Conservation (phyloP, 1,284 basidiomycete genomes). For the Vanrija sp. region DNA sequence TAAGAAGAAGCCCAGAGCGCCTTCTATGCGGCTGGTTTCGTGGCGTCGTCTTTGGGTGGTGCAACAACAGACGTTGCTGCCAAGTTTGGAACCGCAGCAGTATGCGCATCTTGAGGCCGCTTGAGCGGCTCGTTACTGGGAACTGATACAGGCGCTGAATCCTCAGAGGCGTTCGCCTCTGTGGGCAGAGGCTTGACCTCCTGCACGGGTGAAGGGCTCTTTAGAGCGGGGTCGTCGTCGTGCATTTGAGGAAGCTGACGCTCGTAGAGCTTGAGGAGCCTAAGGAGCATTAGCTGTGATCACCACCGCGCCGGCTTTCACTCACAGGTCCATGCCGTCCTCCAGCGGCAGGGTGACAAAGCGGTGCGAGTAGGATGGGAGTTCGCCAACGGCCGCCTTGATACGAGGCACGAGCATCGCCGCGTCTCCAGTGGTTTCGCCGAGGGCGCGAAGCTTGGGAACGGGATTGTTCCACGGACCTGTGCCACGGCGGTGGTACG, state of each 20-base stretch:
- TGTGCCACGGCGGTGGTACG: conserved; percentile 17
- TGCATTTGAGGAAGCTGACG: conserved; percentile 57
- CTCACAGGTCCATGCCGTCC: conserved; percentile 71
- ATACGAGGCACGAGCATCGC: conserved; percentile 69
- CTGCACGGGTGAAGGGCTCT: not conserved
- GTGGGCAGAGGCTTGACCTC: too few relatives aligned
- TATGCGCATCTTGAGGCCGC: too few relatives aligned
- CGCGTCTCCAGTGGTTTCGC: conserved; percentile 79
- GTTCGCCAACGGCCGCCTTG: conserved; percentile 70
- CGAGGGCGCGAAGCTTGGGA: conserved; percentile 71
- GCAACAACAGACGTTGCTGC: too few relatives aligned
- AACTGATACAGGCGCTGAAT: too few relatives aligned
- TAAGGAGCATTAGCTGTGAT: conserved; percentile 4
- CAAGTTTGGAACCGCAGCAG: too few relatives aligned
- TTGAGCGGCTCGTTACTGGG: too few relatives aligned
- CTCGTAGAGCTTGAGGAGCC: conserved; percentile 69
- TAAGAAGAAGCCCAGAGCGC: too few relatives aligned
- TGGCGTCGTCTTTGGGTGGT: too few relatives aligned
- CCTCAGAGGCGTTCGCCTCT: too few relatives aligned
- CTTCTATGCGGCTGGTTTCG: too few relatives aligned
- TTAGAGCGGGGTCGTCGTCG: too few relatives aligned
- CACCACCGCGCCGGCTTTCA: not conserved
- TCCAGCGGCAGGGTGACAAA: conserved; percentile 77
- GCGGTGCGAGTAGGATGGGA: conserved; percentile 80
- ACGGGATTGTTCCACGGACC: conserved; percentile 27